Evolutionary conservation across 805 yeast species (phyloP).

Genomic region (Metschnikowia bowlesiae): DNA sequence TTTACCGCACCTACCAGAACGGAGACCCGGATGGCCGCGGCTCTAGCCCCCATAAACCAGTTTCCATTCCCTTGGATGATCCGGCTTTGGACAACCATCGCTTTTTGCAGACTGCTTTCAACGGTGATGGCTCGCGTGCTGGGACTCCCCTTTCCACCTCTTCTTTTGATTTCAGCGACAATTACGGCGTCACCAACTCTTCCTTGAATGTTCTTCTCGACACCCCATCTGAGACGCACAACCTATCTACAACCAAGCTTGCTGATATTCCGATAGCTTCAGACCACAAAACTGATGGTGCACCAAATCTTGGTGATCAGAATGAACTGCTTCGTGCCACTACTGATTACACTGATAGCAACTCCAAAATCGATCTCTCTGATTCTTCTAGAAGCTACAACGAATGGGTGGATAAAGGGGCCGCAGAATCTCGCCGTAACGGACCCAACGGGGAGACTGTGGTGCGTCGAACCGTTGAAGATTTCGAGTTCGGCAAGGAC

Average conservation of each 20-base stretch:
- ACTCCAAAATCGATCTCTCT: conserved; percentile 8
- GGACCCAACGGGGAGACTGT: conserved; percentile 19
- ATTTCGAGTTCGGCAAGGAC: conserved; percentile 39
- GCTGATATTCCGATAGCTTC: neutral
- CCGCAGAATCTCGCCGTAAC: conserved; percentile 20
- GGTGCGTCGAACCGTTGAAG: conserved; percentile 35
- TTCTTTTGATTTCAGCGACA: conserved; percentile 31
- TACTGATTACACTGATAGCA: conserved; percentile 10
- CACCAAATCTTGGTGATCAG: neutral
- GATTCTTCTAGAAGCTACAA: conserved; percentile 10
- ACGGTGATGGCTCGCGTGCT: conserved; percentile 22
- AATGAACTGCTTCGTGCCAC: conserved; percentile 6
- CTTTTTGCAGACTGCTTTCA: conserved; percentile 1
- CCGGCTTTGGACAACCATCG: neutral
- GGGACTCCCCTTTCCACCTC: conserved; percentile 26
- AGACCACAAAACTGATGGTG: neutral
- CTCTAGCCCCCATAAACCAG: neutral
- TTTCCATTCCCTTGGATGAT: neutral
- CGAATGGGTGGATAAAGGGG: conserved; percentile 34
- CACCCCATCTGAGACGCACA: conserved; percentile 21
- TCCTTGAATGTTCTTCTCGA: conserved; percentile 35
- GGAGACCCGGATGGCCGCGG: neutral
- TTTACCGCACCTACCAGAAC: conserved; percentile 10
- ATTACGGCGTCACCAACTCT: conserved; percentile 27
- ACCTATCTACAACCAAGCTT: conserved; percentile 6